These are phyloP conservation scores for Colletotrichum spaethianum DNA, from an alignment of 2,329 filamentous ascomycete genomes.

Conservation along the genomic window DNA sequence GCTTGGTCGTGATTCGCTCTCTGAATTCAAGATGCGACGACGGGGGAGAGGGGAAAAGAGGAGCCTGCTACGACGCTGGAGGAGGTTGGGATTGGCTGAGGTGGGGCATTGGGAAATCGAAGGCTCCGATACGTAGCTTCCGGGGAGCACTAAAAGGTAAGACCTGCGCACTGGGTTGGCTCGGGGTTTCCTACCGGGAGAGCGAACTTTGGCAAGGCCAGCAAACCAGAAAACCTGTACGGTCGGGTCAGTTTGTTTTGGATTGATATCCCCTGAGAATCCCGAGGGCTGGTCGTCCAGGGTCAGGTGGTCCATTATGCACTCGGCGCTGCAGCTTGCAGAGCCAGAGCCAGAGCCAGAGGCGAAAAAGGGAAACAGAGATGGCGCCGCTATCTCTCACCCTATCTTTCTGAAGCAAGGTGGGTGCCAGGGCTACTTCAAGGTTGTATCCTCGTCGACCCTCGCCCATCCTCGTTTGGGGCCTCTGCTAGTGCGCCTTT, in stretches of 20 bases:
- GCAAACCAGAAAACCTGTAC: constrained; percentile 5
- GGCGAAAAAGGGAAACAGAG: background rate
- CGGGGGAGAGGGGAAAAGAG: constrained; percentile 18
- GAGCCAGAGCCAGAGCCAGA: background rate
- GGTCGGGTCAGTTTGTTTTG: constrained; percentile 24
- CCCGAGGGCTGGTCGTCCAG: constrained; percentile 20
- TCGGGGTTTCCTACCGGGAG: background rate
- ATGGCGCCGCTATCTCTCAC: constrained; percentile 26
- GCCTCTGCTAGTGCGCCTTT: constrained; percentile 12
- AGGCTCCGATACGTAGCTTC: constrained; percentile 23
- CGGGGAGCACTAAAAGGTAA: constrained; percentile 4
- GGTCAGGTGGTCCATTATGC: constrained; percentile 24
- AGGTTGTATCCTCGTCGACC: constrained; percentile 18
- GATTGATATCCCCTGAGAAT: constrained; percentile 17
- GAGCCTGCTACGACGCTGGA: constrained; percentile 36
- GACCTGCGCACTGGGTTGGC: constrained; percentile 1
- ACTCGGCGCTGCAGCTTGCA: constrained; percentile 4
- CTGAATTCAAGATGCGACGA: constrained; percentile 33
- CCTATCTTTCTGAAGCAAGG: constrained; percentile 39
- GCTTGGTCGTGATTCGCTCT: constrained; percentile 30
- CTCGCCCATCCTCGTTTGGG: constrained; percentile 6
- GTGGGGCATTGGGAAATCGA: constrained; percentile 21
- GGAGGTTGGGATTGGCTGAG: constrained; percentile 36
- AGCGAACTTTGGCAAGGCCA: constrained; percentile 4
- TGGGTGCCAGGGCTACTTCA: constrained; percentile 23